Evolutionary conservation across 192 early-diverging fungal species (phyloP).

Genomic region (Linderina pennispora): DNA sequence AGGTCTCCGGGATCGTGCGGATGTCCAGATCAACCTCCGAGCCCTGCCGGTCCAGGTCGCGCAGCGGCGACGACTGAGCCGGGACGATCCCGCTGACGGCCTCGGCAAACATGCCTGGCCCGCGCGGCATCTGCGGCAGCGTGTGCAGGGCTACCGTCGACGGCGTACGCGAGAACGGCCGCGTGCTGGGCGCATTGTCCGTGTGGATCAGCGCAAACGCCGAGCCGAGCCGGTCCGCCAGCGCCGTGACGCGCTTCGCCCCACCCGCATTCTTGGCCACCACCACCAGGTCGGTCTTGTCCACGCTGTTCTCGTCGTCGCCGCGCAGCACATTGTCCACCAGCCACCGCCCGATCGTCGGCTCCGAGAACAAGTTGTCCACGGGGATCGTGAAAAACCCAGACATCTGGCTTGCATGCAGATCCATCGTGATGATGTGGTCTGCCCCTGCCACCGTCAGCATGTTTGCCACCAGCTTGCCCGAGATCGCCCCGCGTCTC

Average conservation of each 20-base stretch:
- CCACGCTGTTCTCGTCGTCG: conserved; percentile 19
- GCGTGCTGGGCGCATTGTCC: conserved; percentile 57
- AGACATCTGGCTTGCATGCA: conserved; percentile 91
- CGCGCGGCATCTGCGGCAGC: conserved; percentile 42
- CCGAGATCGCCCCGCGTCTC: conserved; percentile 90
- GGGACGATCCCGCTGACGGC: conserved; percentile 31
- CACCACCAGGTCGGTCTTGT: conserved; percentile 58
- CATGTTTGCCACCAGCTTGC: conserved; percentile 96
- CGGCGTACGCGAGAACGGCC: conserved; percentile 46
- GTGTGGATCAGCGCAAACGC: conserved; percentile 97
- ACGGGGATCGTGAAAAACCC: conserved; percentile 95
- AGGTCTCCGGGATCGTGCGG: conserved; percentile 19
- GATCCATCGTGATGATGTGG: conserved; percentile 98
- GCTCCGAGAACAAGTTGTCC: conserved; percentile 92
- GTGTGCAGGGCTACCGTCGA: conserved; percentile 47
- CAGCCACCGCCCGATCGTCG: conserved; percentile 85
- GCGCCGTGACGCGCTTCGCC: conserved; percentile 89
- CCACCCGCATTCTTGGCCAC: conserved; percentile 95
- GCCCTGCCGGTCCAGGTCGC: conserved; percentile 1
- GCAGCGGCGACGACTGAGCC: conserved; percentile 27
- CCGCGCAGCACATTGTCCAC: conserved; percentile 63
- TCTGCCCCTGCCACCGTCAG: conserved; percentile 90
- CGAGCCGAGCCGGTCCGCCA: conserved; percentile 89
- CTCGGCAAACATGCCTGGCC: conserved; percentile 41
- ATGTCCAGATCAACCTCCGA: conserved; percentile 31